phyloP scores from a whole-genome alignment of 2,329 filamentous ascomycete genomes.

The Sclerotinia borealis region DNA sequence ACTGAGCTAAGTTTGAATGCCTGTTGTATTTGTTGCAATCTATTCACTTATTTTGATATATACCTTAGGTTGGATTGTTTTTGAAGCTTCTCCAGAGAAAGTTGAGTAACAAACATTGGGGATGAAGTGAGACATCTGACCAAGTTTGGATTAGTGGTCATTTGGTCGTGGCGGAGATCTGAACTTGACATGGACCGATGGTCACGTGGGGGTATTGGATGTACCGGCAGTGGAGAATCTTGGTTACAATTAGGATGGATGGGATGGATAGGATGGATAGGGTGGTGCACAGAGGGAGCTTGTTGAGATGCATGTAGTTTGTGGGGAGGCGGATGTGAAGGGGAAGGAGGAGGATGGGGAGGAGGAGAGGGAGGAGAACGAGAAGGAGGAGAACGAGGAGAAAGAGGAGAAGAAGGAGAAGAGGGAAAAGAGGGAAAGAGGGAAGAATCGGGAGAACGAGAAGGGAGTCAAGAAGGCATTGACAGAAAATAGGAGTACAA shows the following conservation, averaged over 20 bases:
- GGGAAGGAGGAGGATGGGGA: background rate
- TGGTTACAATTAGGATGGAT: no score
- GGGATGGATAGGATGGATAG: no score
- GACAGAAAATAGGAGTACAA: background rate
- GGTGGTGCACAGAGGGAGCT: background rate
- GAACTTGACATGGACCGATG: background rate
- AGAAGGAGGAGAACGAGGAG: background rate
- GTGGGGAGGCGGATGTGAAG: background rate
- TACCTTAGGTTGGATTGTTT: no score
- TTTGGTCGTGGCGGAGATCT: background rate
- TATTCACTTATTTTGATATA: no score
- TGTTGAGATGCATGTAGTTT: background rate
- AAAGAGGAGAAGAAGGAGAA: background rate
- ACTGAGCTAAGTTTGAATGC: no score
- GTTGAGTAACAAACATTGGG: no score
- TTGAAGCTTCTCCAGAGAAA: no score
- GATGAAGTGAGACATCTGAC: background rate
- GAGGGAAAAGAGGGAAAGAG: no score
- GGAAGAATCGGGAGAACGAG: no score
- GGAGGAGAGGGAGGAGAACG: background rate
- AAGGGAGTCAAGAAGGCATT: background rate
- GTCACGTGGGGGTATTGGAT: background rate
- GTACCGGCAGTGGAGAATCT: background rate
- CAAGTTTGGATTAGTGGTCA: background rate
- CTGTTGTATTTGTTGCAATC: no score